A percentile compares a stretch with the other conserved stretches of the same genome.
Conservation (phyloP, 352 stramenopile species). For the Globisporangium carolinianum region DNA sequence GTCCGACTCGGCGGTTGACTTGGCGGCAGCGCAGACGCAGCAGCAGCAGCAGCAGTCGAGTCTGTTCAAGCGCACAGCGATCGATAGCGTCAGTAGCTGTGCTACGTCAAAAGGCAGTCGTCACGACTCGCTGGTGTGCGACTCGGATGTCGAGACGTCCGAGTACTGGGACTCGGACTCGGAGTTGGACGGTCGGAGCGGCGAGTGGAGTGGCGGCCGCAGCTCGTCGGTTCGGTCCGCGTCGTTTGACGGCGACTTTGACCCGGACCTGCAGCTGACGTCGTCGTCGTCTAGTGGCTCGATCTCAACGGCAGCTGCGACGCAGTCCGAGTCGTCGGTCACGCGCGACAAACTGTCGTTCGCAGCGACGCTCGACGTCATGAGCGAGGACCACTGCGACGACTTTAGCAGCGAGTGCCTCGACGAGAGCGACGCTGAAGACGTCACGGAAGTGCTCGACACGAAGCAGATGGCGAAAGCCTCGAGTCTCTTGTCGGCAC, state of each 20-base stretch:
- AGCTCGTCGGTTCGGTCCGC: slow-evolving; percentile 2
- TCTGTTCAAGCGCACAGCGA: neutral
- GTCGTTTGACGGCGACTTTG: slow-evolving; percentile 5
- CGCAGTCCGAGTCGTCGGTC: slow-evolving; percentile 9
- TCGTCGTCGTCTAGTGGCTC: slow-evolving; percentile 1
- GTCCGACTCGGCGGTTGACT: slow-evolving; percentile 6
- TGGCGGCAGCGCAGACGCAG: neutral
- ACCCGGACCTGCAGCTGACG: neutral
- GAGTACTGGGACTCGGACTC: slow-evolving; percentile 5
- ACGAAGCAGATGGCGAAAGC: slow-evolving; percentile 36
- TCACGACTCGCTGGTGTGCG: slow-evolving; percentile 1
- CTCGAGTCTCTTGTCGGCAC: neutral
- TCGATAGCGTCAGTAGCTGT: neutral
- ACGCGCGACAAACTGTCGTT: slow-evolving; percentile 30
- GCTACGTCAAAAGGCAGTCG: neutral
- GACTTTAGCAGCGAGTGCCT: slow-evolving; percentile 17
- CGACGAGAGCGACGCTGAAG: slow-evolving; percentile 12
- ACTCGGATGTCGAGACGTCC: slow-evolving; percentile 8
- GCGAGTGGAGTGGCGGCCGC: neutral
- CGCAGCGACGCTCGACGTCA: slow-evolving; percentile 30
- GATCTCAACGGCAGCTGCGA: neutral
- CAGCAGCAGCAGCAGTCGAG: slow-evolving; percentile 2
- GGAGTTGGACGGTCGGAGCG: slow-evolving; percentile 6
- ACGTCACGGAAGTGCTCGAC: slow-evolving; percentile 40
- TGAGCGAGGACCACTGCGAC: slow-evolving; percentile 32